Evolutionary conservation across 2,329 filamentous ascomycete genomes (phyloP), one percentile per base, ranked within the genome.

Genomic region (Tolypocladium album): DNA sequence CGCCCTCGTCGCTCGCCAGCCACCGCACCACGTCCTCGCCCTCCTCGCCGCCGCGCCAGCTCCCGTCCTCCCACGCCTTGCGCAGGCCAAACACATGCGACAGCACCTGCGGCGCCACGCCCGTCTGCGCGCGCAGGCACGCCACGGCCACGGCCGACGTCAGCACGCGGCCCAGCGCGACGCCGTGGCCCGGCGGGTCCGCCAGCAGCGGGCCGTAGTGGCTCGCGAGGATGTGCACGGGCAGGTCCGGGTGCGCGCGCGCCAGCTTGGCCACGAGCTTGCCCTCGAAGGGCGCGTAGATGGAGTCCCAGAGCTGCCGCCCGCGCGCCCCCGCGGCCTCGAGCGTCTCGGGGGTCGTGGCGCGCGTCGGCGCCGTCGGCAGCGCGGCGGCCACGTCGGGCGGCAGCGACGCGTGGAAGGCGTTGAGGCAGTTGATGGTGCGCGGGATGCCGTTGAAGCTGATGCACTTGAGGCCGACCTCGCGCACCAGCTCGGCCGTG

Each of bases 401-500:
- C 0, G 88, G 86, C 0, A 94, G 82, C 36, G 78, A 76, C 45
- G 80, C 77, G 67, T 82, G 79, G 78, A 92, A 92, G 31, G 85
- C 85, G 67, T 86, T 87, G 2, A 95, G 85, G 67, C 83, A 87
- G 79, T 94, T 94, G 77, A 94, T 94, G 34, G 87, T 88, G 64
- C 90, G 87, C 2, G 90, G 90, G 66, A 94, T 90, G 64, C 88
- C 88, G 75, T 90, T 90, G 80, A 91, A 89, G 61, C 85, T 86
- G 71, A 91, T 90, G 73, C 87, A 90, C 72, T 90, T 90, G 63
- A 90, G 79, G 1, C 87, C 88, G 61, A 90, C 81, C 66, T 91
- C 88, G 67, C 88, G 84, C 78, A 91, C 89, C 61, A 89, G 78
- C 70, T 90, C 88, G 63, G 88, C 88, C 40, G 82, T 78, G 34